Conservation (phyloP, 2,329 filamentous ascomycete species). For the Harringtonia lauricola region DNA sequence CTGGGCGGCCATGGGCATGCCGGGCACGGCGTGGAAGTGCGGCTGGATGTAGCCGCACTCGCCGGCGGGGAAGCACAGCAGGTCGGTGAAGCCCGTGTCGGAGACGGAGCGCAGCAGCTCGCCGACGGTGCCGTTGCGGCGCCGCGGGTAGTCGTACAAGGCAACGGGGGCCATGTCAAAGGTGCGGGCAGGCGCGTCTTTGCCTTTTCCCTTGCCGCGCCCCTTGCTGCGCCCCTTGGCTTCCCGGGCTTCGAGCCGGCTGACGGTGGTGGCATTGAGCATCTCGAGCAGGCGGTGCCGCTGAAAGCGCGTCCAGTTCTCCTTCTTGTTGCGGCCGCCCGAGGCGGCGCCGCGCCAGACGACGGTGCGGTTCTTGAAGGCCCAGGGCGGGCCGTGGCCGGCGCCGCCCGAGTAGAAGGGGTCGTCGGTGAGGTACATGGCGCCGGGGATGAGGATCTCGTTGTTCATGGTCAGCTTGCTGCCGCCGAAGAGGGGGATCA, state of each 20-base stretch:
- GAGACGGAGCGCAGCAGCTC: constrained; percentile 28
- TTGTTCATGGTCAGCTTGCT: constrained; percentile 49
- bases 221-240: too few relatives aligned
- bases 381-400: constrained; percentile 45
- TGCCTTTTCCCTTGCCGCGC: constrained; percentile 10
- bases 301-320: constrained; percentile 59
- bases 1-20: constrained; percentile 33
- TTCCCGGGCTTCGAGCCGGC: constrained; percentile 30
- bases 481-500: constrained; percentile 47
- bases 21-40: constrained; percentile 20
- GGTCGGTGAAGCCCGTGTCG: constrained; percentile 32
- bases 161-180: constrained; percentile 34
- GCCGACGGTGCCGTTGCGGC: constrained; percentile 23
- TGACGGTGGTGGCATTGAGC: constrained; percentile 52
- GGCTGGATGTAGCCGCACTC: constrained; percentile 28
- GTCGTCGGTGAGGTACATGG: constrained; percentile 51
- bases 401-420: constrained; percentile 46
- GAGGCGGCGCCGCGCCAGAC: constrained; percentile 58
- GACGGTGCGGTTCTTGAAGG: constrained; percentile 40
- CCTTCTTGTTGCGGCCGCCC: constrained; percentile 38
- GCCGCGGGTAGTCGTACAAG: constrained; percentile 30
- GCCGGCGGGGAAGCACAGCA: constrained; percentile 23
- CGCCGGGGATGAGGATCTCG: constrained; percentile 49
- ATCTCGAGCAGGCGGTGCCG: constrained; percentile 61
- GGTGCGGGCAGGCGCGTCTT: constrained; percentile 27